These are phyloP conservation scores for Ballota nigra DNA, from an alignment of 257 asterid genomes.

Conservation along the genomic window DNA sequence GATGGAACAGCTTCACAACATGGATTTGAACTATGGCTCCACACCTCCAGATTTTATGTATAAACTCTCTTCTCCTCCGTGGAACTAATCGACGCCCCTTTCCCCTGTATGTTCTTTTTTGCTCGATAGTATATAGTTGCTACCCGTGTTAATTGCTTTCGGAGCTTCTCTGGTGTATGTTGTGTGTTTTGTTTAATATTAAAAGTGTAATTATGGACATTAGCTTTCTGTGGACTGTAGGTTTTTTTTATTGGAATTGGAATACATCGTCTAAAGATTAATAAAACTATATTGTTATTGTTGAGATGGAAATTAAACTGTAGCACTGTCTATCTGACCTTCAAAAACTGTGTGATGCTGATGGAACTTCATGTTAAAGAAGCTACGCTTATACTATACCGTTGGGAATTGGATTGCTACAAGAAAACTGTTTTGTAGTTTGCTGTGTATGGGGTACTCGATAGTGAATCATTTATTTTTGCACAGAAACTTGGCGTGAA, in stretches of 20 bases:
- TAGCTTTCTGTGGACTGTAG: not conserved
- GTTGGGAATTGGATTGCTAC: too few species aligned
- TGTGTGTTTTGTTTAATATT: conserved; percentile 17
- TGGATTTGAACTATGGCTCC: conserved; percentile 70
- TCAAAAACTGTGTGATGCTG: too few species aligned
- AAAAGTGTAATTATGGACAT: conserved; percentile 29
- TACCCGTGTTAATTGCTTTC: not conserved
- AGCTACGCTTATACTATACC: too few species aligned
- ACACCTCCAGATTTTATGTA: conserved; percentile 57
- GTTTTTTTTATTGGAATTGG: not conserved
- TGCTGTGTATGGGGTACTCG: too few species aligned
- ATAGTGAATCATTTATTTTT: not conserved
- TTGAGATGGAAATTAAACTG: not conserved
- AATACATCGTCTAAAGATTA: not conserved
- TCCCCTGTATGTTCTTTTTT: conserved; percentile 42
- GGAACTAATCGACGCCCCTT: conserved; percentile 50
- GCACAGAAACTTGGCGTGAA: not conserved
- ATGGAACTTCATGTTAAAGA: not conserved
- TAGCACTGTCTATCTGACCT: not conserved
- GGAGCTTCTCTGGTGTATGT: not conserved
- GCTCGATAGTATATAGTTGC: conserved; percentile 28
- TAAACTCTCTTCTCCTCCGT: conserved; percentile 79
- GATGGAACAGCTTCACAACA: conserved; percentile 91
- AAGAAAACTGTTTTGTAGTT: too few species aligned
- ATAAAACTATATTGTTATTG: not conserved